These are phyloP conservation scores for Penicillium brasilianum DNA, from an alignment of 2,329 filamentous ascomycete genomes.

Conservation along the genomic window DNA sequence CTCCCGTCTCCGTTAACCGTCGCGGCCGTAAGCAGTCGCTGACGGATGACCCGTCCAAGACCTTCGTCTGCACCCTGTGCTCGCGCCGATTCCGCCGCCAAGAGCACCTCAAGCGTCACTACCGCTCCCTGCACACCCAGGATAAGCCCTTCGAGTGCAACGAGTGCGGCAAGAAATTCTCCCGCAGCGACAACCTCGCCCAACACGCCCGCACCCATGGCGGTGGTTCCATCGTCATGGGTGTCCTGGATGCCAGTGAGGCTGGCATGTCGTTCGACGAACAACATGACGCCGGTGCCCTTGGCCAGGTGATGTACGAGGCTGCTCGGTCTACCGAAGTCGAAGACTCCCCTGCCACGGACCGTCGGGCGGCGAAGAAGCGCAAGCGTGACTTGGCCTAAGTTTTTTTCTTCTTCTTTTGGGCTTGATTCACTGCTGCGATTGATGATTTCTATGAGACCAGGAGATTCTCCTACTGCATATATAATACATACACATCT, in stretches of 20 bases:
- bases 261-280: slow-evolving; percentile 49
- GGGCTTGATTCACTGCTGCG: slow-evolving; percentile 21
- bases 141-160: slow-evolving; percentile 98
- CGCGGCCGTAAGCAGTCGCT: slow-evolving; percentile 98
- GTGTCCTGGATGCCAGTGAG: slow-evolving; percentile 76
- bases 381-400: slow-evolving; percentile 72
- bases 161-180: slow-evolving; percentile 99
- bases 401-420: slow-evolving; percentile 19
- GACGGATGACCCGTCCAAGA: slow-evolving; percentile 97
- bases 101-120: slow-evolving; percentile 98
- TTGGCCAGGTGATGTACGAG: slow-evolving; percentile 82
- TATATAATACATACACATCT: slow-evolving; percentile 38
- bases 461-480: slow-evolving; percentile 44
- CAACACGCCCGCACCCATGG: slow-evolving; percentile 96
- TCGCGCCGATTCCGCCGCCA: slow-evolving; percentile 96
- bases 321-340: slow-evolving; percentile 73
- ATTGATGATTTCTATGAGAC: slow-evolving; percentile 47
- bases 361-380: slow-evolving; percentile 71
- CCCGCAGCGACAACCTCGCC: slow-evolving; percentile 92
- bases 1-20: slow-evolving; percentile 71
- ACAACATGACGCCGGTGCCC: slow-evolving; percentile 66
- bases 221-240: slow-evolving; percentile 87
- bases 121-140: slow-evolving; percentile 95
- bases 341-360: slow-evolving; percentile 42
- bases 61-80: slow-evolving; percentile 95